phyloP scores from a whole-genome alignment of 2,329 filamentous ascomycete genomes.

The Colletotrichum cordylinicola region DNA sequence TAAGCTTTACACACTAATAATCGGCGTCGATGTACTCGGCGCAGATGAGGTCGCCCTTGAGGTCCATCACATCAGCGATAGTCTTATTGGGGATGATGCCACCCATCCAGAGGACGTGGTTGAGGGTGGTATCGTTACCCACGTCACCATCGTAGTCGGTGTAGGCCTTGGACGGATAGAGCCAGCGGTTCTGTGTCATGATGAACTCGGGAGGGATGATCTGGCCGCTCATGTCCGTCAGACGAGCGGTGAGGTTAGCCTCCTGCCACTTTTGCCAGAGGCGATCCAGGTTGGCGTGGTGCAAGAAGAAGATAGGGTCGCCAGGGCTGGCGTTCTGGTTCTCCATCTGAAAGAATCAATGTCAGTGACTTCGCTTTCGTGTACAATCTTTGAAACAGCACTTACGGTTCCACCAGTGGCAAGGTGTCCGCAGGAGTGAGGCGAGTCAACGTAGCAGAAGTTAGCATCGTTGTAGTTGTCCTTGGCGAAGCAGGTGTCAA shows the following conservation, averaged over 20 bases:
- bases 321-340: constrained; percentile 12
- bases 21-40: constrained; percentile 27
- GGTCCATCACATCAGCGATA: constrained; percentile 34
- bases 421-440: constrained; percentile 2
- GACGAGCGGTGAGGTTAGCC: constrained; percentile 10
- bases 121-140: constrained; percentile 26
- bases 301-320: constrained; percentile 11
- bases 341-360: not conserved
- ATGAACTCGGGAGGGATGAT: not conserved
- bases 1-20: not conserved
- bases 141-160: constrained; percentile 23
- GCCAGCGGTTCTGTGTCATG: constrained; percentile 6
- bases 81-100: constrained; percentile 27
- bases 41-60: constrained; percentile 25
- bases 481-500: not conserved
- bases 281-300: constrained; percentile 3
- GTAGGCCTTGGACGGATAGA: constrained; percentile 1
- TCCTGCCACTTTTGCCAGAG: constrained; percentile 10
- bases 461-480: not conserved
- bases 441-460: constrained; percentile 5
- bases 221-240: not conserved
- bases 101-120: constrained; percentile 31
- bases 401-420: constrained; percentile 1
- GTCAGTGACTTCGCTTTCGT: not conserved
- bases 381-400: fast-evolving